Conservation (phyloP, 2,329 filamentous ascomycete species). For the Colletotrichum sublineola region DNA sequence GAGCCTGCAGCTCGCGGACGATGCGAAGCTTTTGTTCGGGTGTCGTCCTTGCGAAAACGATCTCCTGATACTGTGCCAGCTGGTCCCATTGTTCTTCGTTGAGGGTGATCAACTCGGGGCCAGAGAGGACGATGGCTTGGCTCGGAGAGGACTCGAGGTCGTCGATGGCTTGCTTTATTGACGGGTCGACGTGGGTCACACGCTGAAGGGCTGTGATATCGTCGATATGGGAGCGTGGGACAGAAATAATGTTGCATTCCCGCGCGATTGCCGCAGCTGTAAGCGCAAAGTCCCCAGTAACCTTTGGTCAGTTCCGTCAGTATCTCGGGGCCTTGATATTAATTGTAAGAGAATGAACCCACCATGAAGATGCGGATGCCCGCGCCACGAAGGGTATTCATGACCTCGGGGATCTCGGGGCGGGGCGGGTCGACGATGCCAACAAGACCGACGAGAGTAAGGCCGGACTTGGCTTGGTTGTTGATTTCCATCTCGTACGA, state of each 20-base stretch:
- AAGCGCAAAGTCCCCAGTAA: conserved; percentile 82
- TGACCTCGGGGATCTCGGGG: conserved; percentile 76
- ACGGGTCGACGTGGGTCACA: conserved; percentile 44
- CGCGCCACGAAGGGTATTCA: conserved; percentile 75
- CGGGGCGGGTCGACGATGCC: conserved; percentile 85
- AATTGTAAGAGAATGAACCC: conserved; percentile 22
- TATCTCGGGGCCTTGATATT: too few species aligned
- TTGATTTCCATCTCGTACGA: conserved; percentile 70
- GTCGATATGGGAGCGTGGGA: conserved; percentile 62
- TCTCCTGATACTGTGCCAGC: conserved; percentile 75
- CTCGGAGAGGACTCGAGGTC: conserved; percentile 46
- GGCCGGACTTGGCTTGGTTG: conserved; percentile 65
- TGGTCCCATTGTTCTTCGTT: conserved; percentile 78
- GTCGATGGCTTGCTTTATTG: conserved; percentile 36
- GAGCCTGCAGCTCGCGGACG: conserved; percentile 78
- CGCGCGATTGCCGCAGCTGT: conserved; percentile 80
- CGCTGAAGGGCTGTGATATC: conserved; percentile 65
- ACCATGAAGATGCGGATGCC: conserved; percentile 85
- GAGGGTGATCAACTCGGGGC: conserved; percentile 74
- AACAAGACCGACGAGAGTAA: conserved; percentile 80
- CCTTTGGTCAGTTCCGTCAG: conserved; percentile 50
- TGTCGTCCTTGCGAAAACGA: conserved; percentile 82
- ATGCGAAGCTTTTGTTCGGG: conserved; percentile 85
- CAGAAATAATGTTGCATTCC: conserved; percentile 78
- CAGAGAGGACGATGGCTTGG: conserved; percentile 72